Percentiles rank a stretch among this genome's conserved stretches.
Conservation (phyloP, 164 flowering plant genomes). For the Tetracentron sinense region DNA sequence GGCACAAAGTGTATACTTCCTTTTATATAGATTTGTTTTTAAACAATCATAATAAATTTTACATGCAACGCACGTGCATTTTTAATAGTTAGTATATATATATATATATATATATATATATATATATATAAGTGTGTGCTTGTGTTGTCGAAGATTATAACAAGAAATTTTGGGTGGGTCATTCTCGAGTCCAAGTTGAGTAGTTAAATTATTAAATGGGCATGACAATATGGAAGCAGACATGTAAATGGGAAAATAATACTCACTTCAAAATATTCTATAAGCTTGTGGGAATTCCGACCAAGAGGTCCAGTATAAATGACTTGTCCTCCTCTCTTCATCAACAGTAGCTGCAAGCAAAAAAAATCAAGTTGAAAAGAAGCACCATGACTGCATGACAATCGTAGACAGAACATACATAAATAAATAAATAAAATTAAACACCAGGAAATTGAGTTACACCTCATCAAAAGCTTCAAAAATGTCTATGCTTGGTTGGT, state of each 20-base stretch:
- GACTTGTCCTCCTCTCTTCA: slow-evolving; percentile 89
- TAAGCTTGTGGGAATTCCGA: slow-evolving; percentile 50
- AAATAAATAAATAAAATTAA: background rate
- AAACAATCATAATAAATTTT: too few species aligned
- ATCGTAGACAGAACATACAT: background rate
- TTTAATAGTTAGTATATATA: too few species aligned
- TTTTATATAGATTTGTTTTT: too few species aligned
- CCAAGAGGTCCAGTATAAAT: slow-evolving; percentile 76
- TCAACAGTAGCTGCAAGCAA: slow-evolving; percentile 52
- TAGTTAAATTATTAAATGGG: background rate
- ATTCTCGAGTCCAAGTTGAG: too few species aligned
- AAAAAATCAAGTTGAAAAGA: slow-evolving; percentile 1
- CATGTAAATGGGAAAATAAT: background rate
- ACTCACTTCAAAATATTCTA: slow-evolving; percentile 76
- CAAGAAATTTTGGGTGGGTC: too few species aligned
- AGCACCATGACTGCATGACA: background rate
- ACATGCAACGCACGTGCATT: too few species aligned
- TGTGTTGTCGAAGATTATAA: too few species aligned
- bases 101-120: too few species aligned
- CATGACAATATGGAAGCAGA: background rate
- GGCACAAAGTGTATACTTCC: too few species aligned
- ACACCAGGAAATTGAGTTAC: background rate
- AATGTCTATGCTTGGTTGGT: slow-evolving; percentile 73
- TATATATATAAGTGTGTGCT: too few species aligned
- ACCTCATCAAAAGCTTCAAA: slow-evolving; percentile 85